Evolutionary conservation across 805 yeast species (phyloP).

Genomic region (Pichia thaimueangensis): DNA sequence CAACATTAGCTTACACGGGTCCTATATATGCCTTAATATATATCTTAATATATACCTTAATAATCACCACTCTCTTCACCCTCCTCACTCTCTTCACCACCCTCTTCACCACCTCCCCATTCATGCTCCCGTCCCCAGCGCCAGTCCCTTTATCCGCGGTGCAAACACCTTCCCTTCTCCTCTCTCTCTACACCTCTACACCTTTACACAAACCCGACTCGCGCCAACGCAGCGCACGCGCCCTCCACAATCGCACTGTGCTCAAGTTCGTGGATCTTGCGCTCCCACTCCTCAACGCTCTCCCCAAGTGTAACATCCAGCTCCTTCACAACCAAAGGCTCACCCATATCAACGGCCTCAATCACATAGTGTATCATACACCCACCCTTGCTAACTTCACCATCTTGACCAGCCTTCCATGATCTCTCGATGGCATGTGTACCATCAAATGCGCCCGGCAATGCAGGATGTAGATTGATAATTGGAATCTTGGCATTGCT

Average conservation of each 20-base stretch:
- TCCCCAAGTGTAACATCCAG: conserved; percentile 67
- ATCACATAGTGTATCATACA: conserved; percentile 97
- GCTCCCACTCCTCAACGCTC: conserved; percentile 71
- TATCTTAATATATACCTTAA: no score
- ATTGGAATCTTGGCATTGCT: conserved; percentile 60
- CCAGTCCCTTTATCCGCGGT: no score
- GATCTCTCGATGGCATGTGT: conserved; percentile 96
- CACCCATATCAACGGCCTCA: conserved; percentile 90
- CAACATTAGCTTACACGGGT: no score
- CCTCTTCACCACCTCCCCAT: no score
- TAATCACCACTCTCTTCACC: no score
- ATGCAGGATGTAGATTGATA: conserved; percentile 92
- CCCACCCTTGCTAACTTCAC: conserved; percentile 71
- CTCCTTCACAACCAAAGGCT: conserved; percentile 79
- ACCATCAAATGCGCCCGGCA: conserved; percentile 96
- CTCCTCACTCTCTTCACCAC: no score
- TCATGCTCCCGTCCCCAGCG: no score
- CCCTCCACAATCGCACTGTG: conserved; percentile 94
- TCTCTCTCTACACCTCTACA: no score
- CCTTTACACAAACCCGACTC: no score
- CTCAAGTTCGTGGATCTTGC: conserved; percentile 75
- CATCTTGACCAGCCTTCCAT: conserved; percentile 90
- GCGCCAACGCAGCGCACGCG: conserved; percentile 53
- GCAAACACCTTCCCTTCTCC: no score
- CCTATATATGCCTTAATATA: no score